Base-by-base conservation (phyloP, 306 rosid genomes). In the Luffa aegyptiaca region DNA sequence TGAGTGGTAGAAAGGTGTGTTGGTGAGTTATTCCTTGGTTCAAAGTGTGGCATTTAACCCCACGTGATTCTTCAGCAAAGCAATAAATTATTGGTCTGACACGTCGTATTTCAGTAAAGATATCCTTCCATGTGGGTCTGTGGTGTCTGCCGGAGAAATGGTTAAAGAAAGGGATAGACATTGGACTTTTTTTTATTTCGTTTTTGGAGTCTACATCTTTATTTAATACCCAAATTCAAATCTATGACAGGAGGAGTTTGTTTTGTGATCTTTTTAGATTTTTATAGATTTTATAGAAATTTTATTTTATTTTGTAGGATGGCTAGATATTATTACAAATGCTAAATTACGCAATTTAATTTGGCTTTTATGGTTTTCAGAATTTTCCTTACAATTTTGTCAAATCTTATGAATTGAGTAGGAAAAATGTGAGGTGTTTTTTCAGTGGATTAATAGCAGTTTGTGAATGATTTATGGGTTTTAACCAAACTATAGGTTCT, bases 71-170 rank as follows among this genome's bases (percentile, higher is more conserved):
- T 49, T 74, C 61, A 14, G 62, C 41, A 51, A 74, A 51, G 78
- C 31, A 48, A 46, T 73, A 26, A 73, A 73, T 49, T 73, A 48
- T 51, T 74, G 61, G 16, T 74, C 78, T 74, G 78, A 74, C 78
- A 49, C 9, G 1, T 51, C 62, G 62, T 74, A 74, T 74, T 74
- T 49, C 78, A 74, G 20, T 74, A 73, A 49, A 73, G 61, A 73
- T 73, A 49, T 73, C 44, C 45, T 49, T 73, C 37, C 61, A 72
- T 48, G 58, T 72, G 73, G 48, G 26, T 65, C 13, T 65, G 48
- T 65, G 75, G 17, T 44, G 36, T n/a, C 53, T 69, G 56, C 76
- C 57, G n/a, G 5, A 44, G 45, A 45, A 1, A 9, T 70, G 14
- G 6, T 3, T 12, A 13, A 20, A 35, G 71, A 31, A 8, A 59